Conservation (phyloP, 2,329 filamentous ascomycete species). For the Metarhizium album region DNA sequence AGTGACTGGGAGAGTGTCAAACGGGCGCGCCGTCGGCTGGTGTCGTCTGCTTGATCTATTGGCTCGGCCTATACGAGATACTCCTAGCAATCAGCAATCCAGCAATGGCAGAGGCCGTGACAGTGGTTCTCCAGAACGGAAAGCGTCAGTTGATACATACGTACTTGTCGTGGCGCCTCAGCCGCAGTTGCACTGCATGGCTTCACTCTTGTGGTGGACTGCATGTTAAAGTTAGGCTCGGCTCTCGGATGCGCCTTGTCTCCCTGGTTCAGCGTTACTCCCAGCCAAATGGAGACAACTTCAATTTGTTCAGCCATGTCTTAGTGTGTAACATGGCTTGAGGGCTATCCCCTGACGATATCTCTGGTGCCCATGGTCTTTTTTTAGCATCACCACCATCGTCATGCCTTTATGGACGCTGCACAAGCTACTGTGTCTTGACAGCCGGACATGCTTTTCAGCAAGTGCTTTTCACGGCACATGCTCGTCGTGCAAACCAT, state of each 20-base stretch:
- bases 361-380: no score
- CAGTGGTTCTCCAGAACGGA: no score
- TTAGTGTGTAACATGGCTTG: not conserved
- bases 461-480: conserved; percentile 28
- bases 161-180: not conserved
- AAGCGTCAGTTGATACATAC: no score
- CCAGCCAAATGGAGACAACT: not conserved
- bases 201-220: no score
- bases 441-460: no score
- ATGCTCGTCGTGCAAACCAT: conserved; percentile 12
- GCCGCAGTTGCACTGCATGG: not conserved
- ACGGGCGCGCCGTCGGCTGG: not conserved
- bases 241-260: not conserved
- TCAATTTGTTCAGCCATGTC: not conserved
- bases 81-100: not conserved
- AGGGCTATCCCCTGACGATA: not conserved
- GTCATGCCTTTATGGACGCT: no score
- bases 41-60: not conserved
- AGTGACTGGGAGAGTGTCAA: not conserved
- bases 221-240: not conserved
- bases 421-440: no score
- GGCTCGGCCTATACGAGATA: not conserved
- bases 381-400: no score
- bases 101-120: not conserved
- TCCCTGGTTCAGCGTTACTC: not conserved